Evolutionary conservation across 306 rosid genomes (phyloP).

Genomic region (Begonia fuchsioides): DNA sequence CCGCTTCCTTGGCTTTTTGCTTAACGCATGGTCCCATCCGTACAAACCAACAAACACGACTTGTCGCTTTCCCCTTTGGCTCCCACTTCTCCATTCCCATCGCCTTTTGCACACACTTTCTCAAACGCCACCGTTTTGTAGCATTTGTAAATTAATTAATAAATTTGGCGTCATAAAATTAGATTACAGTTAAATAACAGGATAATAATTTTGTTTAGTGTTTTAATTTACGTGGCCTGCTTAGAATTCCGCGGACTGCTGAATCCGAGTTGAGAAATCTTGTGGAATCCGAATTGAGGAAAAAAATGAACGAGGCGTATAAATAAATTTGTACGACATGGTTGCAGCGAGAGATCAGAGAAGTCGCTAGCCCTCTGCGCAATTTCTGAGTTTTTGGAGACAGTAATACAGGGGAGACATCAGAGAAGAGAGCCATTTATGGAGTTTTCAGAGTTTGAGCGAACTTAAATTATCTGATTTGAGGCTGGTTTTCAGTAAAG

Average conservation of each 20-base stretch:
- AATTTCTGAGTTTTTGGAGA: no score
- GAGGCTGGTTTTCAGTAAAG: conserved; percentile 4
- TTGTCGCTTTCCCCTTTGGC: conserved; percentile 8
- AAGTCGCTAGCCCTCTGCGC: no score
- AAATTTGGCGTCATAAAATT: no score
- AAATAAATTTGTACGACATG: conserved; percentile 1
- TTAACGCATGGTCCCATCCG: conserved; percentile 6
- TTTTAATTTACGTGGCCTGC: no score
- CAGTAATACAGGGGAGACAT: neutral
- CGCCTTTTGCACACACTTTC: no score
- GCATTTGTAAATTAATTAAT: no score
- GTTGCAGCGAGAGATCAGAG: neutral
- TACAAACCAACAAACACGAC: conserved; percentile 9
- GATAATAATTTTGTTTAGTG: no score
- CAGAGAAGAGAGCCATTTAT: conserved; percentile 17
- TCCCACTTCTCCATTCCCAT: conserved; percentile 4
- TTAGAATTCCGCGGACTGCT: conserved; percentile 14
- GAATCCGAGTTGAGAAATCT: conserved; percentile 10
- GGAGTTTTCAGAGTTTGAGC: conserved; percentile 45
- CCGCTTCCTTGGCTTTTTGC: neutral
- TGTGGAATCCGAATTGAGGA: conserved; percentile 13
- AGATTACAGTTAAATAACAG: conserved; percentile 20
- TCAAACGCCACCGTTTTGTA: neutral
- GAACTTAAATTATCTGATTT: neutral
- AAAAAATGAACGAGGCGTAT: neutral